These are phyloP conservation scores for Oidiodendron maius DNA, from an alignment of 495 filamentous ascomycete genomes.

Conservation along the genomic window DNA sequence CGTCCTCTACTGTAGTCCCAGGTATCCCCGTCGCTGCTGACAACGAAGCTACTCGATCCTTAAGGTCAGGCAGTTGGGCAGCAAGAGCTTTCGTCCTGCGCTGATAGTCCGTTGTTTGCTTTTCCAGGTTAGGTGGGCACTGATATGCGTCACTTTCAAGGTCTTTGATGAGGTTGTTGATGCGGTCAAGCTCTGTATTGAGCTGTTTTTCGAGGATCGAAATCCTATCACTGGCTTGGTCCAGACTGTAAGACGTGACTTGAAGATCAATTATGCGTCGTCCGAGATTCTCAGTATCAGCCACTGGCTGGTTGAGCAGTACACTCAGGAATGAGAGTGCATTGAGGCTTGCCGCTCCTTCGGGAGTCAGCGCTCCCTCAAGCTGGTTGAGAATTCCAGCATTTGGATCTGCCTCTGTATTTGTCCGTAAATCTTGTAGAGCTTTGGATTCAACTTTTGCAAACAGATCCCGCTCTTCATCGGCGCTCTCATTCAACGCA, in stretches of 20 bases:
- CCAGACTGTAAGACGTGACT: constrained; percentile 28
- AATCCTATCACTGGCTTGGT: constrained; percentile 36
- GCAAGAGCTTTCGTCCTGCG: constrained; percentile 52
- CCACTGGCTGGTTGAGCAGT: constrained; percentile 23
- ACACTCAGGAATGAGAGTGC: constrained; percentile 34
- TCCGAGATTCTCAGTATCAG: constrained; percentile 31
- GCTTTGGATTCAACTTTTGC: constrained; percentile 54
- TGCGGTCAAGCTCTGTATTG: constrained; percentile 22
- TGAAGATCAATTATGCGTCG: constrained; percentile 32
- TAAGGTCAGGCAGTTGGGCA: constrained; percentile 49
- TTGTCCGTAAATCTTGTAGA: constrained; percentile 35
- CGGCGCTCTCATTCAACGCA: constrained; percentile 71
- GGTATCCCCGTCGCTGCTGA: constrained; percentile 3
- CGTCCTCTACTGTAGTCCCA: constrained; percentile 34
- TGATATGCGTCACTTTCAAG: constrained; percentile 42
- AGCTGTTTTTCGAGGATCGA: constrained; percentile 35
- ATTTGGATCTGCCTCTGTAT: constrained; percentile 18
- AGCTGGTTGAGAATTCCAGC: constrained; percentile 27
- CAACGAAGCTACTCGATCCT: constrained; percentile 33
- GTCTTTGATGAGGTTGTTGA: constrained; percentile 26
- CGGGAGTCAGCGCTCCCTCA: constrained; percentile 33
- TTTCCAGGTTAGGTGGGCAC: constrained; percentile 42
- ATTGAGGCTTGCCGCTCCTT: constrained; percentile 36
- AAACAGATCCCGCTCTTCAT: constrained; percentile 62
- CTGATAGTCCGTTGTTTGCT: constrained; percentile 56